A percentile compares a stretch with the other conserved stretches of the same genome.
These are phyloP conservation scores for Nitzschia sp. DNA, from an alignment of 108 stramenopile species.

Conservation along the genomic window DNA sequence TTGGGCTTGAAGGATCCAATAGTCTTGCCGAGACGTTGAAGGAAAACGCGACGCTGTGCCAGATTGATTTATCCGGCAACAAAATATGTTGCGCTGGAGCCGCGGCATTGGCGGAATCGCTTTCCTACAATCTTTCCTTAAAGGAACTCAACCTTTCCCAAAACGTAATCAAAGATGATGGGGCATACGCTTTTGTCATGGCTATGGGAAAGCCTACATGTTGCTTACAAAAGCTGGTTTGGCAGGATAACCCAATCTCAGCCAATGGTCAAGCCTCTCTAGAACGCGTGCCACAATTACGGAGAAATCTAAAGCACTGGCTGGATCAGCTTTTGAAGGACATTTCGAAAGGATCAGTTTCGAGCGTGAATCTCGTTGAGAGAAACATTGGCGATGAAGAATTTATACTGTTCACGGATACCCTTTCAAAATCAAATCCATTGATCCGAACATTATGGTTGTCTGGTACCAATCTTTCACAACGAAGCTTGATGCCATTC, in stretches of 20 bases:
- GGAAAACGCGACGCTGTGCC: slow-evolving; percentile 24
- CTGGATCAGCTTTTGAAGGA: slow-evolving; percentile 29
- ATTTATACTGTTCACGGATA: slow-evolving; percentile 24
- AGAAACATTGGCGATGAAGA: slow-evolving; percentile 44
- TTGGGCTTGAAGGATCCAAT: slow-evolving; percentile 42
- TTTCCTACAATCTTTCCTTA: slow-evolving; percentile 33
- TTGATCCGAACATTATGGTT: slow-evolving; percentile 18
- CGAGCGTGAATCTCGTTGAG: slow-evolving; percentile 14
- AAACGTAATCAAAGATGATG: slow-evolving; percentile 38
- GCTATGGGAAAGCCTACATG: slow-evolving; percentile 26
- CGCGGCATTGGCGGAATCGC: slow-evolving; percentile 30
- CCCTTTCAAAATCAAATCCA: slow-evolving; percentile 2
- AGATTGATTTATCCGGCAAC: slow-evolving; percentile 47
- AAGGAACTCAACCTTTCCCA: slow-evolving; percentile 26
- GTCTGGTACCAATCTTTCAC: slow-evolving; percentile 5
- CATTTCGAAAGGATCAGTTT: slow-evolving; percentile 16
- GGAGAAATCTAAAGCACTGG: slow-evolving; percentile 40
- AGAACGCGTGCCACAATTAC: slow-evolving; percentile 17
- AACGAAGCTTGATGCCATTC: slow-evolving; percentile 32
- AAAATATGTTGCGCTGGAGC: slow-evolving; percentile 45
- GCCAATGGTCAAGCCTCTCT: slow-evolving; percentile 27
- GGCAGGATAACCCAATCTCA: slow-evolving; percentile 46
- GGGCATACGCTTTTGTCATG: slow-evolving; percentile 26
- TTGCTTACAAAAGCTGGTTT: slow-evolving; percentile 26
- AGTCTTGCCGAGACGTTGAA: slow-evolving; percentile 37